Evolutionary conservation across 331 rosid genomes (phyloP).

Genomic region (Rhamnella rubrinervis): DNA sequence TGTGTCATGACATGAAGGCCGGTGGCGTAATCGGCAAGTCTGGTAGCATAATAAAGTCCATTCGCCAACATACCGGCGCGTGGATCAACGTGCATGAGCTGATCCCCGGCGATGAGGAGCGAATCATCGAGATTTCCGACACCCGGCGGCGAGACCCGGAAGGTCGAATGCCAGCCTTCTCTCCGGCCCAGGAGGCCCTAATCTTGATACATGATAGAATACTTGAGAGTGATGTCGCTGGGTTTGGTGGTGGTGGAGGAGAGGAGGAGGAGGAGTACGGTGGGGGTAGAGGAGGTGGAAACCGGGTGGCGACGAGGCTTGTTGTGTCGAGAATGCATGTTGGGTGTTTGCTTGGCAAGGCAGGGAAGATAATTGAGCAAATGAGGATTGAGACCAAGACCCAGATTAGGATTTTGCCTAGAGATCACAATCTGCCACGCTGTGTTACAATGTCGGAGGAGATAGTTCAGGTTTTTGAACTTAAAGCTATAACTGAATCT

Average conservation of each 20-base stretch:
- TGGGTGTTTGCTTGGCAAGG: conserved; percentile 96
- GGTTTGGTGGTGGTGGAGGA: conserved; percentile 52
- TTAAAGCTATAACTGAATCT: conserved; percentile 29
- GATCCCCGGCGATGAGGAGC: conserved; percentile 82
- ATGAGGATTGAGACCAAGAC: conserved; percentile 98
- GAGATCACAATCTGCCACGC: conserved; percentile 92
- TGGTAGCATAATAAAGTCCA: conserved; percentile 92
- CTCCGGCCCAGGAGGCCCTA: conserved; percentile 97
- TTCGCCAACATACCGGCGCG: conserved; percentile 97
- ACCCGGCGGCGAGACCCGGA: conserved; percentile 97
- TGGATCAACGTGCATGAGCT: conserved; percentile 99
- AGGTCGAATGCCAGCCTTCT: conserved; percentile 87
- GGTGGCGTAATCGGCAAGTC: conserved; percentile 99
- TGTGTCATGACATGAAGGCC: conserved; percentile 89
- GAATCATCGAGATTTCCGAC: conserved; percentile 91
- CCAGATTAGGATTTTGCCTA: conserved; percentile 92
- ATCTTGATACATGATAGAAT: conserved; percentile 84
- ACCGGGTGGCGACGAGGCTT: conserved; percentile 75
- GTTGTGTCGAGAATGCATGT: conserved; percentile 98
- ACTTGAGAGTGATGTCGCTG: conserved; percentile 69
- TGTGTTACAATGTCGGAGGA: conserved; percentile 96
- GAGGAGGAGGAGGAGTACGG: conserved; percentile 66
- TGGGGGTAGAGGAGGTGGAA: conserved; percentile 34
- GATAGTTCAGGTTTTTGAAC: conserved; percentile 92
- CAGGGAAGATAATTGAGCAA: conserved; percentile 98